Conservation (phyloP, 2,329 filamentous ascomycete species). For the Colletotrichum sp. region DNA sequence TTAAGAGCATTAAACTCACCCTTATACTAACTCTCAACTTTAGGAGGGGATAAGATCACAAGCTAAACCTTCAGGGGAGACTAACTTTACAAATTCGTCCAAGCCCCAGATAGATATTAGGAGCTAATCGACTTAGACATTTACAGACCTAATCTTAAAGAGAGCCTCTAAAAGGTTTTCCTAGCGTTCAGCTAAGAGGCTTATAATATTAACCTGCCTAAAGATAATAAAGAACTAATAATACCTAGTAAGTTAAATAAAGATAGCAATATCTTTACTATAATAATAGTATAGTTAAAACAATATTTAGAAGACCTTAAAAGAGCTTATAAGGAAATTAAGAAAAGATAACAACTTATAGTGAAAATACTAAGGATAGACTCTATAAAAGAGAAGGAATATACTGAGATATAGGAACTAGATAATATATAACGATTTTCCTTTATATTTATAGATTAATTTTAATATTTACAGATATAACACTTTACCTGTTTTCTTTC, state of each 20-base stretch:
- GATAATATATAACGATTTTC: not conserved
- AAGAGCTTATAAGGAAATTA: not conserved
- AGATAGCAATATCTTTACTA: not conserved
- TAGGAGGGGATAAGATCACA: not conserved
- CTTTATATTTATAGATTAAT: not conserved
- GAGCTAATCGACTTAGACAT: not conserved
- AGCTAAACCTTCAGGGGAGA: not conserved
- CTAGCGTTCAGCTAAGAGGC: not conserved
- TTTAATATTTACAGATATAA: not conserved
- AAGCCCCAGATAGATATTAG: not conserved
- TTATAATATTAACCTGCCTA: not conserved
- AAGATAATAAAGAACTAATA: not conserved
- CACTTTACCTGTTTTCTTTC: too few relatives aligned
- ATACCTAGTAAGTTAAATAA: not conserved
- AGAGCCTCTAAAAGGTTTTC: not conserved
- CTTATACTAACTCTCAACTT: not conserved
- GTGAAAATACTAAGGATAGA: not conserved
- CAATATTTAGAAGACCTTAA: not conserved
- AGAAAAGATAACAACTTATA: not conserved
- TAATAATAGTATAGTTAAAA: not conserved
- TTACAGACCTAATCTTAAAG: not conserved
- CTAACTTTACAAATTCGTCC: not conserved
- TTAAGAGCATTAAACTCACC: not conserved
- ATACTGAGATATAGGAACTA: not conserved
- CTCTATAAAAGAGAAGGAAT: not conserved